Evolutionary conservation across 495 filamentous ascomycete genomes (phyloP).

Genomic region (Aspergillus heteromorphus): DNA sequence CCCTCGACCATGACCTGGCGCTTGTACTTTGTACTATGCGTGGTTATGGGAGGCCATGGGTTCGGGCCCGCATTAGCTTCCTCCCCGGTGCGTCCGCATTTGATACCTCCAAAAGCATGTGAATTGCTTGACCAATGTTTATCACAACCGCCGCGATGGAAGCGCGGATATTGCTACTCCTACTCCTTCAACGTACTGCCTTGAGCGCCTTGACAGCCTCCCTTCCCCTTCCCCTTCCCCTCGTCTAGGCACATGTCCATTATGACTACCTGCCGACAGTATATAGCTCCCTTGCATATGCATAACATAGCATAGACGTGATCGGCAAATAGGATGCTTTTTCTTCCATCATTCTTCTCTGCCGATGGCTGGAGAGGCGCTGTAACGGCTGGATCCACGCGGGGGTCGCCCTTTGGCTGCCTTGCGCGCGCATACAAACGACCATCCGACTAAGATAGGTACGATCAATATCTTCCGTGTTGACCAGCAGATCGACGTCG

Average conservation of each 20-base stretch:
- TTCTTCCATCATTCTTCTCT: not conserved
- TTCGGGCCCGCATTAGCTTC: not conserved
- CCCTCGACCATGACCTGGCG: not conserved
- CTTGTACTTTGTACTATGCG: not conserved
- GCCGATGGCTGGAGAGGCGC: not conserved
- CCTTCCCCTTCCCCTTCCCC: not conserved
- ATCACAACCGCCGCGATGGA: not conserved
- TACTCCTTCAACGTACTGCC: not conserved
- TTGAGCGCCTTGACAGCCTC: not conserved
- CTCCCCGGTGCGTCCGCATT: not conserved
- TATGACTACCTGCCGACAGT: too few relatives aligned
- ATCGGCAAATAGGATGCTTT: not conserved
- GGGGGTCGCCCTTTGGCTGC: conserved; percentile 14
- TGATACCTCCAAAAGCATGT: not conserved
- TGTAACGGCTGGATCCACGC: conserved; percentile 11
- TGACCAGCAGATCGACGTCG: conserved; percentile 61
- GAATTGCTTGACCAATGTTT: not conserved
- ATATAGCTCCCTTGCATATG: not conserved
- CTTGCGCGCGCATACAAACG: conserved; percentile 60
- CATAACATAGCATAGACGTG: not conserved
- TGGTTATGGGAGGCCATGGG: not conserved
- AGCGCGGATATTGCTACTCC: not conserved
- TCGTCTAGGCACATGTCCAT: too few relatives aligned
- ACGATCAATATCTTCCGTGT: conserved; percentile 71
- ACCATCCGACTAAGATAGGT: conserved; percentile 53